A percentile compares a stretch with the other conserved stretches of the same genome.
Conservation (phyloP, 768 basidiomycete genomes). For the Suillus hirtellus region DNA sequence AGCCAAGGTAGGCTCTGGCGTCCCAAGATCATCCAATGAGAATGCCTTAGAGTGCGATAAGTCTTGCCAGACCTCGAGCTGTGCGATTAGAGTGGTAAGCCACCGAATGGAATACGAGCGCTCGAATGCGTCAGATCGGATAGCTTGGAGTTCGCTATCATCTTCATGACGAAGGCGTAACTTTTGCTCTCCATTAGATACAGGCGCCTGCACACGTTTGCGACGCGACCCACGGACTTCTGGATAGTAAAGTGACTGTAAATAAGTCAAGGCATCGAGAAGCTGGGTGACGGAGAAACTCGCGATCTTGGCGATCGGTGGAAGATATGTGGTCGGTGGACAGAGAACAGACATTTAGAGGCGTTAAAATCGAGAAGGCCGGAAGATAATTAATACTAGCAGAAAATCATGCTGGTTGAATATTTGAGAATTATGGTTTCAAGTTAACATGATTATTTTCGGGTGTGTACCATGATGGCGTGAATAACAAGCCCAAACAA, state of each 20-base stretch:
- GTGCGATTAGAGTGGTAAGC: conserved; percentile 65
- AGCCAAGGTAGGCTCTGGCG: background rate
- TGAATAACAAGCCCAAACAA: conserved; percentile 2
- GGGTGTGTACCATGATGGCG: background rate
- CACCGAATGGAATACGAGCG: conserved; percentile 68
- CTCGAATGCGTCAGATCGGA: conserved; percentile 67
- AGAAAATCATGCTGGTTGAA: conserved; percentile 3
- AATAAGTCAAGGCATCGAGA: no score
- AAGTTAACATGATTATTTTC: background rate
- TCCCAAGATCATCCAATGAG: background rate
- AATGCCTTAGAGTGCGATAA: background rate
- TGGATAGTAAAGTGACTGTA: no score
- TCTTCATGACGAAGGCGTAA: background rate
- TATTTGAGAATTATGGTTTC: background rate
- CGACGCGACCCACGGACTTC: no score
- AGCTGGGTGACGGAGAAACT: no score
- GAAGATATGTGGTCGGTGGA: conserved; percentile 54
- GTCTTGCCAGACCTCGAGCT: conserved; percentile 25
- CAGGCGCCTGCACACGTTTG: background rate
- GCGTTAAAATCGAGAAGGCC: background rate
- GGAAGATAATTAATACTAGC: background rate
- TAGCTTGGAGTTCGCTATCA: conserved; percentile 25
- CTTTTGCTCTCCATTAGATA: background rate
- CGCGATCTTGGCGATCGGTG: conserved; percentile 23
- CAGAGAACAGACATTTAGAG: conserved; percentile 11